Base-by-base conservation (phyloP, 2,329 filamentous ascomycete species). In the Ceratocystis cubensis region DNA sequence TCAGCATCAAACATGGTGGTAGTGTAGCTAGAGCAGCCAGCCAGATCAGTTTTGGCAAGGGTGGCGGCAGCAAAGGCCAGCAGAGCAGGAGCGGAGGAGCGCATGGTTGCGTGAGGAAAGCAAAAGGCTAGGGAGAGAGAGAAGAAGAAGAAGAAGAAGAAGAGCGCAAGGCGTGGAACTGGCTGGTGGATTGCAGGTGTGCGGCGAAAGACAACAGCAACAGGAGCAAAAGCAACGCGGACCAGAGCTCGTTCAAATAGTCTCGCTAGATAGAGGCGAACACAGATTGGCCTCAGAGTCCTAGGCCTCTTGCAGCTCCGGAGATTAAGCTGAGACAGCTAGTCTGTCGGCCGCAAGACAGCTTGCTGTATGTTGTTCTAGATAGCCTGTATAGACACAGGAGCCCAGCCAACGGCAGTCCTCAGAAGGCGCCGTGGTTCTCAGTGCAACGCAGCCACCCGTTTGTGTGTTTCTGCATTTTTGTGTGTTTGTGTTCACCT, bases 1-100 rank as follows among this genome's bases (percentile, higher is more conserved):
- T 73, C 71, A 66, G 74, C 70, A 65, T 65, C 66, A 65, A 73
- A 69, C 64, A 76, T 72, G 17, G 70, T 69, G 61, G 74, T 74
- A 70, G 75, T 76, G 69, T 74, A 74, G 8, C 68, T 66, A 10
- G 76, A 76, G 75, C 80, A 82, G 71, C 79, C 81, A 0, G 45
- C 65, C 50, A 80, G 70, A 70, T 81, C 78, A 44, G 80, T 82
- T 69, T 72, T 77, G 59, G 78, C 80, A 20, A 75, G 69, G 64
- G 8, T 56, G 41, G 20, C 53, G 41, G 71, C 76, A 50, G 72
- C 71, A 5, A 73, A 69, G 45, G 73, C 73, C 67, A 76, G 70
- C 28, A 75, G 66, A 63, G 74, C 71, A 46, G 71, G 68, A 44
- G 68, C 66, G 62, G 70, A 59, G 65, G 72, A 63, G 65, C 72